These are phyloP conservation scores for Huntiella decipiens DNA, from an alignment of 2,329 filamentous ascomycete genomes.

Conservation along the genomic window DNA sequence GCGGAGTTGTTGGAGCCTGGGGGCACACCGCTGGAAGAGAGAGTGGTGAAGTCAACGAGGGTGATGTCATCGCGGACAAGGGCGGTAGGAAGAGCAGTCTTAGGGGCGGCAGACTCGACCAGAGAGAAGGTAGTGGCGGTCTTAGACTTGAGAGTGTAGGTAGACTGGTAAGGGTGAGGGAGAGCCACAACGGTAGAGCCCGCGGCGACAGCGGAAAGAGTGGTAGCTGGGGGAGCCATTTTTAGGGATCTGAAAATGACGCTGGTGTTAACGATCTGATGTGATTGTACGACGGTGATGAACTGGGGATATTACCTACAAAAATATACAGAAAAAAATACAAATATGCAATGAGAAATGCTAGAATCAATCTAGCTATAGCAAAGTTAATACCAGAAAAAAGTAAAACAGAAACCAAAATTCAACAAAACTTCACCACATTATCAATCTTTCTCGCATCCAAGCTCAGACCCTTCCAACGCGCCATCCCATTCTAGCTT, in stretches of 20 bases:
- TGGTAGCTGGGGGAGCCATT: constrained; percentile 7
- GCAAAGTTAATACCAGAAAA: no score
- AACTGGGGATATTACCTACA: neutral
- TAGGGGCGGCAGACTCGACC: constrained; percentile 15
- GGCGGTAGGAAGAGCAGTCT: constrained; percentile 16
- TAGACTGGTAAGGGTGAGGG: constrained; percentile 29
- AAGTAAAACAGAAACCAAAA: no score
- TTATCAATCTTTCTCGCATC: no score
- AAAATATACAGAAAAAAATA: neutral
- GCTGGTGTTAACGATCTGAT: no score
- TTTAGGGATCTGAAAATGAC: neutral
- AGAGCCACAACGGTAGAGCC: constrained; percentile 27
- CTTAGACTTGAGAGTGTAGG: constrained; percentile 24
- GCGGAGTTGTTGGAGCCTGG: constrained; percentile 33
- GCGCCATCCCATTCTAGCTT: no score
- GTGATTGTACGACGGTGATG: no score
- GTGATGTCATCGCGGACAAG: constrained; percentile 20
- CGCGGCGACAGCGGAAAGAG: constrained; percentile 13
- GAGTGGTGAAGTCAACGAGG: constrained; percentile 27
- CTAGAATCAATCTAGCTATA: no score
- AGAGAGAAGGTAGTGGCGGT: constrained; percentile 20
- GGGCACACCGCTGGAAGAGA: constrained; percentile 30
- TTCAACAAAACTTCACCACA: no score
- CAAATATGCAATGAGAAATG: neutral
- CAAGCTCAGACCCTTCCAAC: no score